These are phyloP conservation scores for Aspergillus olivimuriae DNA, from an alignment of 495 filamentous ascomycete genomes.

Conservation along the genomic window DNA sequence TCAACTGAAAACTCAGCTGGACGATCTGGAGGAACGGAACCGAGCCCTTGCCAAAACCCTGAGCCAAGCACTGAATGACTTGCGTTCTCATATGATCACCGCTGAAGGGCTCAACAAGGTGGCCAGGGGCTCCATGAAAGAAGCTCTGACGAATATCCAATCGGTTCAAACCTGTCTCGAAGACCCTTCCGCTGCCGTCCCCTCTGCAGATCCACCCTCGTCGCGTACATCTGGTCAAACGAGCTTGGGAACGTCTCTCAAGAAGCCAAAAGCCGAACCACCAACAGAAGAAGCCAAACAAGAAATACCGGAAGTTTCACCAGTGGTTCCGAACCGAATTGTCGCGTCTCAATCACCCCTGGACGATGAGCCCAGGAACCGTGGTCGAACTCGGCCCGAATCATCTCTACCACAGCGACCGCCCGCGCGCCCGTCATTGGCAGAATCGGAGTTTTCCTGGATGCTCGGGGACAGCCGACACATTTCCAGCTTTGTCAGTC, in stretches of 20 bases:
- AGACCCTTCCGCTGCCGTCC: slow-evolving; percentile 50
- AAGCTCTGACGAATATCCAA: slow-evolving; percentile 66
- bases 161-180: slow-evolving; percentile 73
- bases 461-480: slow-evolving; percentile 67
- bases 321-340: no score
- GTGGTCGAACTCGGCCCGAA: slow-evolving; percentile 8
- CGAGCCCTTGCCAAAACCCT: slow-evolving; percentile 66
- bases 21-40: slow-evolving; percentile 61
- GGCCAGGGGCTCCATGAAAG: slow-evolving; percentile 16
- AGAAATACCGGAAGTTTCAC: slow-evolving; percentile 7
- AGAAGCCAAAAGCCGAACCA: no score
- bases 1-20: slow-evolving; percentile 28
- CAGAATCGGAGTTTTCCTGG: slow-evolving; percentile 89
- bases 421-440: slow-evolving; percentile 37
- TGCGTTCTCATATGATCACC: slow-evolving; percentile 45
- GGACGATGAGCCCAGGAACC: slow-evolving; percentile 6
- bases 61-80: slow-evolving; percentile 59
- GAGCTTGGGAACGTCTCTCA: neutral
- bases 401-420: slow-evolving; percentile 10
- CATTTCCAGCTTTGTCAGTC: slow-evolving; percentile 44
- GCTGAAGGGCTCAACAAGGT: slow-evolving; percentile 45
- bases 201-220: slow-evolving; percentile 1
- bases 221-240: slow-evolving; percentile 5
- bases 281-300: no score
- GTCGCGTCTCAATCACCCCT: slow-evolving; percentile 3